These are phyloP conservation scores for Neotropicomus parvogracilis DNA, from an alignment of 1,284 basidiomycete genomes.

Conservation along the genomic window DNA sequence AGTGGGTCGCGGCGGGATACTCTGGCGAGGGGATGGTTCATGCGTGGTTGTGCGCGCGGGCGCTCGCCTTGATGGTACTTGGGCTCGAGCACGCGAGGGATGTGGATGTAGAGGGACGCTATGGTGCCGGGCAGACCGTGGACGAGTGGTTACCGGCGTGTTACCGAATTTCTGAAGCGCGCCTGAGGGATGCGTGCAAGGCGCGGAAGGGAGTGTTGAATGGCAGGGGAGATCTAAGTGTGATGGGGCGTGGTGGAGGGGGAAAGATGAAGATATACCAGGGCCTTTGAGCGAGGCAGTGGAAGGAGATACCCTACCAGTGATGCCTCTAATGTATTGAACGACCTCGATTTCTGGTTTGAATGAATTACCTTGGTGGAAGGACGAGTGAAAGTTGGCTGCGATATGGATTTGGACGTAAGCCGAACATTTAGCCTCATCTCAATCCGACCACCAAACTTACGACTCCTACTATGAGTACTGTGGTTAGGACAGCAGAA, in stretches of 20 bases:
- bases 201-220: constrained; percentile 10
- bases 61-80: constrained; percentile 55
- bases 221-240: not conserved
- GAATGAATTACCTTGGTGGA: no score
- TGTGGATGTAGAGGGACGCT: constrained; percentile 22
- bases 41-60: constrained; percentile 58
- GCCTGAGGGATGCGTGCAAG: constrained; percentile 35
- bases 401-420: no score
- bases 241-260: constrained; percentile 18
- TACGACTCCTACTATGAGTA: no score
- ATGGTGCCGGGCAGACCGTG: constrained; percentile 28
- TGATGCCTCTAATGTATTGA: no score
- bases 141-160: constrained; percentile 48
- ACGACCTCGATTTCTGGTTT: no score
- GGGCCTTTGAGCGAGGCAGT: constrained; percentile 6
- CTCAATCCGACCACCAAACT: no score
- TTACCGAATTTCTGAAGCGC: constrained; percentile 46
- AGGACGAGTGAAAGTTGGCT: no score
- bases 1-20: constrained; percentile 59
- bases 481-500: no score
- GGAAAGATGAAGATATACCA: constrained; percentile 32
- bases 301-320: no score
- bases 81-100: constrained; percentile 32
- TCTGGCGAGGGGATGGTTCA: constrained; percentile 67
- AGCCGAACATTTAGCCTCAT: no score